Evolutionary conservation across 495 filamentous ascomycete species (phyloP).

Genomic region (Trichoderma reesei): DNA sequence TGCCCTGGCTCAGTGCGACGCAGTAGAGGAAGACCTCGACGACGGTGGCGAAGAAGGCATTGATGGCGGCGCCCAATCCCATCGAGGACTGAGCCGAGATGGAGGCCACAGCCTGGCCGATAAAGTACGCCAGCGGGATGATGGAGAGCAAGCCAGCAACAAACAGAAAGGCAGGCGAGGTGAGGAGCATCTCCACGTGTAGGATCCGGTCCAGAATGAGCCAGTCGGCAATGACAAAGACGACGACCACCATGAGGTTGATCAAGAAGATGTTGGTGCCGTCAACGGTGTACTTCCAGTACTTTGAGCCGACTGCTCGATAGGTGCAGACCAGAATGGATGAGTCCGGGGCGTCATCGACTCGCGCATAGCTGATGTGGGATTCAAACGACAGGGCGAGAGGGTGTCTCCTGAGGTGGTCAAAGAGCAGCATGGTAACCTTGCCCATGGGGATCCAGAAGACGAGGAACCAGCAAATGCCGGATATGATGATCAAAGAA

Average conservation of each 20-base stretch:
- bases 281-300: conserved; percentile 99
- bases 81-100: conserved; percentile 99
- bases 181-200: conserved; percentile 59
- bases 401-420: conserved; percentile 87
- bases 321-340: conserved; percentile 95
- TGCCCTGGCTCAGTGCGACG: conserved; percentile 85
- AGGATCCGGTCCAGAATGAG: conserved; percentile 58
- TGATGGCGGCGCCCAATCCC: conserved; percentile 97
- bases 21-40: conserved; percentile 99
- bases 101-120: conserved; percentile 97
- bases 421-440: conserved; percentile 79
- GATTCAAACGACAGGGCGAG: conserved; percentile 88
- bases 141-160: conserved; percentile 77
- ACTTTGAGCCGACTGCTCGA: conserved; percentile 83
- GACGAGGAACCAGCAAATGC: conserved; percentile 88
- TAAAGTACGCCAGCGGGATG: conserved; percentile 97
- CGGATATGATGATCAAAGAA: conserved; percentile 74
- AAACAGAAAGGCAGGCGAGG: conserved; percentile 77
- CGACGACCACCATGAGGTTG: conserved; percentile 82
- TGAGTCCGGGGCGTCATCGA: conserved; percentile 55
- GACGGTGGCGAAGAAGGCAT: conserved; percentile 97
- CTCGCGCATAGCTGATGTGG: conserved; percentile 63
- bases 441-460: conserved; percentile 99
- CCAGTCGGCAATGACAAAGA: conserved; percentile 91
- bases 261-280: conserved; percentile 99